A percentile compares a stretch with the other conserved stretches of the same genome.
phyloP scores from a whole-genome alignment of 2,329 filamentous ascomycete genomes.

The Diaporthe sp. region DNA sequence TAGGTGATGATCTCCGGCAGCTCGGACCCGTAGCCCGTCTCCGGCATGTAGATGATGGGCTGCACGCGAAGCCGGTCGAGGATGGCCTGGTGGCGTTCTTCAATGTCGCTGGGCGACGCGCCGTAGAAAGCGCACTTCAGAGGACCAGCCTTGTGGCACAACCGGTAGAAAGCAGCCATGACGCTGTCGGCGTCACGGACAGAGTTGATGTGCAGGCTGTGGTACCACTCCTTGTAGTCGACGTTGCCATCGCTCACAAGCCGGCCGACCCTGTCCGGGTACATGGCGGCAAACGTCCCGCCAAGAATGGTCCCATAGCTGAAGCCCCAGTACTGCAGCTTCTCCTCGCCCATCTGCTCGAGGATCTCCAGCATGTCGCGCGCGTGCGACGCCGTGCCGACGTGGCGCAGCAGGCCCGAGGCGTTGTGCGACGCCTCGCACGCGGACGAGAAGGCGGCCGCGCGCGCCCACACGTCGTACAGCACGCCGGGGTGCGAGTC shows the following conservation, averaged over 20 bases:
- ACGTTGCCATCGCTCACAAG: slow-evolving; percentile 66
- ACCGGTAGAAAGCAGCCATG: slow-evolving; percentile 65
- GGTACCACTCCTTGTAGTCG: slow-evolving; percentile 68
- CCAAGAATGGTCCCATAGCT: slow-evolving; percentile 69
- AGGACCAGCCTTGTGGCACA: slow-evolving; percentile 67
- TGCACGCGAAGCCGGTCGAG: slow-evolving; percentile 56
- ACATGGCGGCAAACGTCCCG: slow-evolving; percentile 65
- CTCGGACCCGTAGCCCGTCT: slow-evolving; percentile 50
- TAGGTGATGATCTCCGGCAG: slow-evolving; percentile 66
- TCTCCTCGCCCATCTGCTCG: slow-evolving; percentile 55
- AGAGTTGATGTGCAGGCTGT: slow-evolving; percentile 60
- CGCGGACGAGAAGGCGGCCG: slow-evolving; percentile 55
- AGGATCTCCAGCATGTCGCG: slow-evolving; percentile 64
- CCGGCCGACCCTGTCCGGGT: slow-evolving; percentile 63
- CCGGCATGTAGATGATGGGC: slow-evolving; percentile 58
- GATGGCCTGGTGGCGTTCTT: slow-evolving; percentile 55
- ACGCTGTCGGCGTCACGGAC: slow-evolving; percentile 68
- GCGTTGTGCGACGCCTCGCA: slow-evolving; percentile 57
- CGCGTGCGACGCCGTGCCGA: slow-evolving; percentile 60
- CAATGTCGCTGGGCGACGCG: slow-evolving; percentile 53
- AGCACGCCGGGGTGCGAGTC: slow-evolving; percentile 62
- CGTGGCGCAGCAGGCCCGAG: slow-evolving; percentile 55
- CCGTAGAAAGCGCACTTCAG: slow-evolving; percentile 60
- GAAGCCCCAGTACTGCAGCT: slow-evolving; percentile 67
- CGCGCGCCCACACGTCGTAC: slow-evolving; percentile 60